Evolutionary conservation across 1,284 basidiomycete genomes (phyloP).

Genomic region (Rhodotorula sp.): DNA sequence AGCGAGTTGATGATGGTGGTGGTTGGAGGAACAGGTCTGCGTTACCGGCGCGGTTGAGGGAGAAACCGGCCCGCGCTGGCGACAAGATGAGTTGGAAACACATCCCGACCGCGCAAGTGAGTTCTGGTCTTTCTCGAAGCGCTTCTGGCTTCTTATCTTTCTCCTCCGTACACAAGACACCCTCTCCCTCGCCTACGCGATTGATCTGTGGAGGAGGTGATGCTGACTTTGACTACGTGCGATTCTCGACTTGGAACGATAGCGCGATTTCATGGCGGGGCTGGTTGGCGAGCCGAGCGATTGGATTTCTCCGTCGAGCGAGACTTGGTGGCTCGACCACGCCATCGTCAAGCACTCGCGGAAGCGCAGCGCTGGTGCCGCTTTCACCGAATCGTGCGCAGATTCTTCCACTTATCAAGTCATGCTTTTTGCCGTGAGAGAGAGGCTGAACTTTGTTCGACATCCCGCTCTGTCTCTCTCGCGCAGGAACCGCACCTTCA

Average conservation of each 20-base stretch:
- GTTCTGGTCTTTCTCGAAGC: neutral
- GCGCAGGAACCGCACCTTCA: neutral
- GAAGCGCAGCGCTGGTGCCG: neutral
- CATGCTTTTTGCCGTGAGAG: neutral
- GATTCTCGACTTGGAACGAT: no score
- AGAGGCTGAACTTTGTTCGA: no score
- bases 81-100: constrained; percentile 20
- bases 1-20: neutral
- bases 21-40: neutral
- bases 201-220: no score
- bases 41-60: neutral
- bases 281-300: constrained; percentile 23
- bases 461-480: no score
- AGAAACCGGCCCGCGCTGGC: neutral
- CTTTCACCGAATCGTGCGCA: neutral
- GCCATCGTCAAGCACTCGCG: constrained; percentile 18
- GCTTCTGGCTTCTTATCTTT: neutral
- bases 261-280: constrained; percentile 22
- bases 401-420: neutral
- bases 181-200: no score
- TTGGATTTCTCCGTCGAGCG: constrained; percentile 20
- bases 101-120: constrained; percentile 2
- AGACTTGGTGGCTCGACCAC: constrained; percentile 35
- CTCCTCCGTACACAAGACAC: no score
- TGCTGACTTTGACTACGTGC: no score